Evolutionary conservation across 768 basidiomycete genomes (phyloP).

Genomic region (Pleurotus salmoneostramineus): DNA sequence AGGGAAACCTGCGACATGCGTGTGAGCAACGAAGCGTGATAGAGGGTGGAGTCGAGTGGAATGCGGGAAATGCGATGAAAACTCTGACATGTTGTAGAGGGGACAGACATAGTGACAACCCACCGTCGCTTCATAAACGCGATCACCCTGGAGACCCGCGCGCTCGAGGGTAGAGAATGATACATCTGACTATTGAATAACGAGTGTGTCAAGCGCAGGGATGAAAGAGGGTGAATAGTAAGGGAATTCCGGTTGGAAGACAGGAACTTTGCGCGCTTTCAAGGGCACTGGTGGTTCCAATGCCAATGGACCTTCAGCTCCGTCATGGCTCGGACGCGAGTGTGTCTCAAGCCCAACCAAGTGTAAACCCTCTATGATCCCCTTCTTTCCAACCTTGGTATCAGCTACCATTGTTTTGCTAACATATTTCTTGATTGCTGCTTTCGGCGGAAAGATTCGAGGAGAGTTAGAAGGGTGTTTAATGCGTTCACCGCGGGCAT

Average conservation of each 20-base stretch:
- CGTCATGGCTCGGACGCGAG: slow-evolving; percentile 59
- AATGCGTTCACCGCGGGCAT: slow-evolving; percentile 49
- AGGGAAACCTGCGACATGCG: no score
- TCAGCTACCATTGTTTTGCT: slow-evolving; percentile 53
- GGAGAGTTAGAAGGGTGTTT: slow-evolving; percentile 31
- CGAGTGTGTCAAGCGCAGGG: slow-evolving; percentile 30
- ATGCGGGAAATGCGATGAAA: no score
- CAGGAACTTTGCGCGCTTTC: slow-evolving; percentile 39
- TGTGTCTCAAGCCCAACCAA: slow-evolving; percentile 54
- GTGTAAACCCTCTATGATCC: slow-evolving; percentile 24
- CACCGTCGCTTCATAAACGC: slow-evolving; percentile 37
- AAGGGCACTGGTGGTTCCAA: no score
- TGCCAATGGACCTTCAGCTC: slow-evolving; percentile 57
- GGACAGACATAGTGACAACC: no score
- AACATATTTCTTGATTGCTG: slow-evolving; percentile 60
- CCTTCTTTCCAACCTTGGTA: slow-evolving; percentile 16
- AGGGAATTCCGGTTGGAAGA: slow-evolving; percentile 38
- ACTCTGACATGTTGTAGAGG: no score
- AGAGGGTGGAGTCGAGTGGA: no score
- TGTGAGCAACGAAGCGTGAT: no score
- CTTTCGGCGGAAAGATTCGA: slow-evolving; percentile 51
- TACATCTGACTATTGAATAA: slow-evolving; percentile 69
- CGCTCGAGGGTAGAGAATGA: slow-evolving; percentile 64
- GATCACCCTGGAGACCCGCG: slow-evolving; percentile 42
- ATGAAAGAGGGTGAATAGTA: slow-evolving; percentile 73